phyloP scores from a whole-genome alignment of 306 rosid genomes.

The Cicer yamashitae region DNA sequence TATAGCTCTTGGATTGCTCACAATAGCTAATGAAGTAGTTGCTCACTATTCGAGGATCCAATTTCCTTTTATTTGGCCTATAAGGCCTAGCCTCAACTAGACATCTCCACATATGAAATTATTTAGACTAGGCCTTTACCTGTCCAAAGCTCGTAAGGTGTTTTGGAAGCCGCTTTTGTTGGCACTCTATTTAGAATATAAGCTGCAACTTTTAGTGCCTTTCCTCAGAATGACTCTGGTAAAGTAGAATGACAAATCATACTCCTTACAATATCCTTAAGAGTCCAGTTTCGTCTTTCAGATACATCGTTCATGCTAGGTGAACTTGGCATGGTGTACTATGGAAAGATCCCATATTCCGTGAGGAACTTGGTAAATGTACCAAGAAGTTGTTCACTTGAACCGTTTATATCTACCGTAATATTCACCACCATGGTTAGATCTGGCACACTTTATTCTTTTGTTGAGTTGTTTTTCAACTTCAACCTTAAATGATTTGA shows the following conservation, averaged over 20 bases:
- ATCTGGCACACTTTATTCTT: not conserved
- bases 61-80: too few relatives aligned
- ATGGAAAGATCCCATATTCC: not conserved
- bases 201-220: too few relatives aligned
- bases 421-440: not conserved
- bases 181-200: too few relatives aligned
- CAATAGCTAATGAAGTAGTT: too few relatives aligned
- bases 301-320: not conserved
- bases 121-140: too few relatives aligned
- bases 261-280: not conserved
- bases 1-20: not conserved
- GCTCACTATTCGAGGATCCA: too few relatives aligned
- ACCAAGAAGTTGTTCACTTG: not conserved
- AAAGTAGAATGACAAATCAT: not conserved
- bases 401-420: not conserved
- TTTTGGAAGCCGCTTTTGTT: too few relatives aligned
- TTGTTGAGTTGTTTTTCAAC: not conserved
- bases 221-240: too few relatives aligned
- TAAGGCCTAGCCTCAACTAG: too few relatives aligned
- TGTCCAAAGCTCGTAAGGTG: too few relatives aligned
- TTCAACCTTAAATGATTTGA: not conserved
- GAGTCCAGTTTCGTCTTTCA: not conserved
- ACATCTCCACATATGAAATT: too few relatives aligned
- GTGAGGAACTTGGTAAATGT: not conserved
- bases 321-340: not conserved